A percentile compares a stretch with the other conserved stretches of the same genome.
phyloP scores from a whole-genome alignment of 2,329 filamentous ascomycete species.

The Cladosporium sp. region DNA sequence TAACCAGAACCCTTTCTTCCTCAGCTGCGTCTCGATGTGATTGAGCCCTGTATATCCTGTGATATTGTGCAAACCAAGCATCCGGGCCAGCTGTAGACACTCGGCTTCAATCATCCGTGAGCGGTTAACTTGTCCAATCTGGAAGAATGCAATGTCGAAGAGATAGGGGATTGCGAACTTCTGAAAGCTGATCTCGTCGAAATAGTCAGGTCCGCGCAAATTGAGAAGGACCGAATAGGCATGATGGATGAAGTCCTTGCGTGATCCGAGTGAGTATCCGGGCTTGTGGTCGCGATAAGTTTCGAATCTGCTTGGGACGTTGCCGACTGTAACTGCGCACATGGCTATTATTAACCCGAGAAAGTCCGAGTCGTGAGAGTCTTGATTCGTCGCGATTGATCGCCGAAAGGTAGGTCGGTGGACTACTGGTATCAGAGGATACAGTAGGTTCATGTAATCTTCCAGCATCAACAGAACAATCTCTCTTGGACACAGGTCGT shows the following conservation, averaged over 20 bases:
- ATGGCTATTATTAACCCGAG: slow-evolving; percentile 2
- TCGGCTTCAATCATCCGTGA: slow-evolving; percentile 9
- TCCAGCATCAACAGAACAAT: slow-evolving; percentile 8
- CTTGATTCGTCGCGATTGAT: neutral
- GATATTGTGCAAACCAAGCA: slow-evolving; percentile 5
- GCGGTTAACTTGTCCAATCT: slow-evolving; percentile 4
- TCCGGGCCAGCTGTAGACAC: slow-evolving; percentile 7
- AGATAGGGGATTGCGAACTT: slow-evolving; percentile 10
- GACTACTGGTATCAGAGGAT: slow-evolving; percentile 6
- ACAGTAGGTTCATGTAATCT: slow-evolving; percentile 4
- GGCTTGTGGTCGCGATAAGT: slow-evolving; percentile 3
- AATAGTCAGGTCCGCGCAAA: slow-evolving; percentile 2
- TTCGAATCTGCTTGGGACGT: slow-evolving; percentile 6
- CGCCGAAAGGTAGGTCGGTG: slow-evolving; percentile 6
- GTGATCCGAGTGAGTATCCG: neutral
- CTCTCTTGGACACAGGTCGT: slow-evolving; percentile 2
- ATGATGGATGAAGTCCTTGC: slow-evolving; percentile 3
- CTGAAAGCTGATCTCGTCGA: slow-evolving; percentile 10
- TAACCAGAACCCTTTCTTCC: slow-evolving; percentile 12
- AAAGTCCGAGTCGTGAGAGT: slow-evolving; percentile 2
- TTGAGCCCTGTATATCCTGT: slow-evolving; percentile 8
- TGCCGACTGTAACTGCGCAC: slow-evolving; percentile 6
- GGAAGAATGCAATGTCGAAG: slow-evolving; percentile 9
- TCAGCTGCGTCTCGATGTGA: slow-evolving; percentile 11
- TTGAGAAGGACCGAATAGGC: neutral